Evolutionary conservation across 1,284 basidiomycete genomes (phyloP), one percentile per base, ranked within the genome.

Genomic region (Singerocomus inundabilis): DNA sequence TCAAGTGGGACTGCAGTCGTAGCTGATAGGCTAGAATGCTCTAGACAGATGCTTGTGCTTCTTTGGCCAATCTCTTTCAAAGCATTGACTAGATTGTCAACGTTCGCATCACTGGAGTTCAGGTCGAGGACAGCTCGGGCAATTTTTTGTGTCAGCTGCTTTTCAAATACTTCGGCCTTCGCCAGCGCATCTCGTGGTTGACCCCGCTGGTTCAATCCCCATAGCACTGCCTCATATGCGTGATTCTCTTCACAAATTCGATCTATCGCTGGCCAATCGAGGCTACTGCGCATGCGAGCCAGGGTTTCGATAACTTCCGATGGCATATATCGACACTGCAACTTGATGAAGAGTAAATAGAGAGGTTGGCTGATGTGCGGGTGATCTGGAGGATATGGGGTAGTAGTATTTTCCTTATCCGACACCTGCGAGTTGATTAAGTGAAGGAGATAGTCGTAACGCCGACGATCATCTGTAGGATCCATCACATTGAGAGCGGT

Each of bases 161-260:
- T 77, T 49, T 88, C 80, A 53, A 86, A 86, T 0, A 62, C 61
- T 34, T 84, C 83, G 0, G 85, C 79, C 54, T 84, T 88, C 33
- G 72, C 66, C 29, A 97, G 77, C 5, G 93, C 90, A 26, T 78
- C 77, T 31, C 72, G 71, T 2, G 86, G 80, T 43, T 81, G 74
- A 1, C 86, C 89, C 24, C 72, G 73, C 53, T 79, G 78, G 61
- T 93, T 81, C 43, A 88, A 70, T 1, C 84, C 78, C 95, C 95
- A 98, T 3, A 98, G 72, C 21, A 90, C 83, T 3, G 87, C 91
- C 52, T 93, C 85, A 57, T 81, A 88, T 6, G 84, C 82, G 31
- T 76, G 74, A 26, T 77, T 74, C 6, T 75, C 69, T 66, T 94
- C 88, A 60, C 89, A 94, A 5, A 81, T 78, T 8, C 72, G 70